These are phyloP conservation scores for Candida namnaoensis DNA, from an alignment of 805 yeast genomes.

Conservation along the genomic window DNA sequence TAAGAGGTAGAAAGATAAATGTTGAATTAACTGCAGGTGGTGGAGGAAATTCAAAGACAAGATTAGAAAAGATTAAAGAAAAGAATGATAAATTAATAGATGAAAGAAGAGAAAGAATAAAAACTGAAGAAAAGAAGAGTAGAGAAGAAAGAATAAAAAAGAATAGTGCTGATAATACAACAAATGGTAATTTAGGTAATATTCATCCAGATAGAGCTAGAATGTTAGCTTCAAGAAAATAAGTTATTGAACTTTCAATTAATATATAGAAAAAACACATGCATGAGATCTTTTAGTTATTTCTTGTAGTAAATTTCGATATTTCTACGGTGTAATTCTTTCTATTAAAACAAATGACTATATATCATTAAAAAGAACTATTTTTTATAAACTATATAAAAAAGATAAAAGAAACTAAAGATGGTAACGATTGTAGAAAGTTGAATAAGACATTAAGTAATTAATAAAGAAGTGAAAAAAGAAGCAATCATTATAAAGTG, in stretches of 20 bases:
- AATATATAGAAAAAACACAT: background rate
- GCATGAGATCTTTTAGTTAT: too few relatives aligned
- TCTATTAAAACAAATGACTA: background rate
- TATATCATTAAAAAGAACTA: background rate
- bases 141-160: conserved; percentile 21
- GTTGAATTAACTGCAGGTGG: conserved; percentile 98
- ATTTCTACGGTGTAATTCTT: background rate
- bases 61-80: conserved; percentile 61
- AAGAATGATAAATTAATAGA: conserved; percentile 71
- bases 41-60: conserved; percentile 76
- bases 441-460: too few relatives aligned
- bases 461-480: too few relatives aligned
- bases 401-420: too few relatives aligned
- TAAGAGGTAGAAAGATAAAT: conserved; percentile 73
- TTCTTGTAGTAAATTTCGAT: too few relatives aligned
- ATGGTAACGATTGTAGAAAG: too few relatives aligned
- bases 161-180: background rate
- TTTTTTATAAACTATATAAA: too few relatives aligned
- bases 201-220: conserved; percentile 64
- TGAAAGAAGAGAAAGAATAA: conserved; percentile 56
- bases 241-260: conserved; percentile 6
- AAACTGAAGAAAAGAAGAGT: conserved; percentile 34
- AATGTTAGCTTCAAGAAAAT: conserved; percentile 24
- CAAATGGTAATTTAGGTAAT: conserved; percentile 8
- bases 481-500: too few relatives aligned